Evolutionary conservation across 139 green algal species (phyloP).

Genomic region (Chlamydomonas incerta): DNA sequence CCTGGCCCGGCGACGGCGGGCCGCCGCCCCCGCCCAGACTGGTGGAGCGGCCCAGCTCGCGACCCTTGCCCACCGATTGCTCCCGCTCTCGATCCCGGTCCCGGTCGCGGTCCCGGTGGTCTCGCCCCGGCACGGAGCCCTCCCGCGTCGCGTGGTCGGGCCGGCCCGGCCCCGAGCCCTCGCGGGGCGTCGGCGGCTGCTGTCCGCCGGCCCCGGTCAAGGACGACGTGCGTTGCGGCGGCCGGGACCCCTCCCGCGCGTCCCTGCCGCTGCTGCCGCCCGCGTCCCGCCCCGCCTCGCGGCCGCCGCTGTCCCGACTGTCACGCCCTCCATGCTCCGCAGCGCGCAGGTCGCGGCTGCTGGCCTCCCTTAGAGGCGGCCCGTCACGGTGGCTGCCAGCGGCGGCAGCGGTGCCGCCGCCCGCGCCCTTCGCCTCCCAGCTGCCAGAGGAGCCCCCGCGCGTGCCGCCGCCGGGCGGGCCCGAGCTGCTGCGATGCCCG

Average conservation of each 20-base stretch:
- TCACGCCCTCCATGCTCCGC: no score
- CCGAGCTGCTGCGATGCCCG: not conserved
- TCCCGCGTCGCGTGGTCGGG: not conserved
- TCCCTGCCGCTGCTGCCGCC: not conserved
- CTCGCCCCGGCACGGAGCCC: not conserved
- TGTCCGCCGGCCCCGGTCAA: not conserved
- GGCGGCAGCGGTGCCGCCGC: not conserved
- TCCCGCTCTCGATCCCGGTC: constrained; percentile 4
- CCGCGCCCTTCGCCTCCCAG: no score
- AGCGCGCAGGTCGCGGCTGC: no score
- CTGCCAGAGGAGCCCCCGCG: no score
- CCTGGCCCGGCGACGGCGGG: not conserved
- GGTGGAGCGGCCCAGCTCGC: not conserved
- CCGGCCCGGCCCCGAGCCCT: not conserved
- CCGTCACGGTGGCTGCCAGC: not conserved
- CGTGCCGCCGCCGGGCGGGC: no score
- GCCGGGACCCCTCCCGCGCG: not conserved
- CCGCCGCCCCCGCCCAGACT: not conserved
- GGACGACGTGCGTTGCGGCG: not conserved
- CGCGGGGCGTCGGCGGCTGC: no score
- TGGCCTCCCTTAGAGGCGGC: no score
- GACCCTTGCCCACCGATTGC: not conserved
- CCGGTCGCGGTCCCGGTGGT: not conserved
- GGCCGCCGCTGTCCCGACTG: not conserved
- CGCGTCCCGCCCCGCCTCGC: not conserved